Percentiles rank a stretch among this genome's conserved stretches.
Evolutionary conservation across 305 asterid species (phyloP).

Genomic region (Andrographis paniculata): DNA sequence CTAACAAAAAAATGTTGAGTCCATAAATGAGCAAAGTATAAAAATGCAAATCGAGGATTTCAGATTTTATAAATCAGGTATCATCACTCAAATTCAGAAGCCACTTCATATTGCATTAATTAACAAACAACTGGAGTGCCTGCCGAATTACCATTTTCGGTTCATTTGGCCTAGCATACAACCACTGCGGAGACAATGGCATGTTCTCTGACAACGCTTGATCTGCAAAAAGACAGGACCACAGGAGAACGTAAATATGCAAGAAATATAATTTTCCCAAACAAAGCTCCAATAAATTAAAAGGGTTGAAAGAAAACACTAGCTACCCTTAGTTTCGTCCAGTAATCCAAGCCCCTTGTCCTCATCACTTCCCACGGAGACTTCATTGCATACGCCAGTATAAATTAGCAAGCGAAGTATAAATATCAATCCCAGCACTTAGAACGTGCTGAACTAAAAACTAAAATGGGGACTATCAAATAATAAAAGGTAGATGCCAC

Average conservation of each 20-base stretch:
- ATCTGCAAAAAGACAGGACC: slow-evolving; percentile 39
- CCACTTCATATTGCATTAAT: not conserved
- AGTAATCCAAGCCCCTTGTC: slow-evolving; percentile 57
- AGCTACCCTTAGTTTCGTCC: slow-evolving; percentile 72
- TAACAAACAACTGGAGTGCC: slow-evolving; percentile 1
- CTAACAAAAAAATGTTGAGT: too few species aligned
- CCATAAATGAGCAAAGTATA: too few species aligned
- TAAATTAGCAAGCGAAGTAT: slow-evolving; percentile 5
- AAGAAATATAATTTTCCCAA: slow-evolving; percentile 10
- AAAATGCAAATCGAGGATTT: too few species aligned
- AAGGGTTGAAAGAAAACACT: slow-evolving; percentile 9
- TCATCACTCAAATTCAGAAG: not conserved
- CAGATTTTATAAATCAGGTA: slow-evolving; percentile 6
- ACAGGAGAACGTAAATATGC: slow-evolving; percentile 7
- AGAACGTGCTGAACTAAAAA: slow-evolving; percentile 10
- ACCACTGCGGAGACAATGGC: slow-evolving; percentile 98
- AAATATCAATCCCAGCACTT: slow-evolving; percentile 2
- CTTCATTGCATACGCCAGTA: slow-evolving; percentile 20
- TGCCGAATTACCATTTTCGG: slow-evolving; percentile 46
- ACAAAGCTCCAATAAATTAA: slow-evolving; percentile 9
- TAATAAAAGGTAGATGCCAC: slow-evolving; percentile 6
- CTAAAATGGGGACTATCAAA: slow-evolving; percentile 4
- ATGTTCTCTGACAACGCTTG: slow-evolving; percentile 64
- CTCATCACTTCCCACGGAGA: slow-evolving; percentile 62
- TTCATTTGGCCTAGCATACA: slow-evolving; percentile 78